These are phyloP conservation scores for Agrocybe pediades DNA, from an alignment of 768 basidiomycete species.

Conservation along the genomic window DNA sequence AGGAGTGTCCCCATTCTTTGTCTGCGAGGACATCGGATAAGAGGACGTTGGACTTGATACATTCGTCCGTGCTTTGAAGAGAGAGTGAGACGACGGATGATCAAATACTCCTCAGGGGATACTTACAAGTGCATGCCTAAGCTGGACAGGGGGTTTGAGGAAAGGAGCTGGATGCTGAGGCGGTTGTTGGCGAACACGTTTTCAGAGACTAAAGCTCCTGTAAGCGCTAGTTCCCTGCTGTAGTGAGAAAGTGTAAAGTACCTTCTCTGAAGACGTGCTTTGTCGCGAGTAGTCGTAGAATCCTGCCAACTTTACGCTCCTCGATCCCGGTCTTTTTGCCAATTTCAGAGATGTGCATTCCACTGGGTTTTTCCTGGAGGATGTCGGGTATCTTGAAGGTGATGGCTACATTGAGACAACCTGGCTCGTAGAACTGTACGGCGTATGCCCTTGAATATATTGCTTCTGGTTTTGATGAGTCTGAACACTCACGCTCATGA, in stretches of 20 bases:
- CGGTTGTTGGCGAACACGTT: slow-evolving; percentile 45
- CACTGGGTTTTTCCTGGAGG: background rate
- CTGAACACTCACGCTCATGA: background rate
- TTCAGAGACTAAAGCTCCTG: slow-evolving; percentile 26
- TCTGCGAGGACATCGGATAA: slow-evolving; percentile 9
- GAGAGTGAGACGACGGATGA: background rate
- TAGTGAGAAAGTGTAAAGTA: too few relatives aligned
- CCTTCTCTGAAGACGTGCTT: background rate
- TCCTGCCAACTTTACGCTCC: background rate
- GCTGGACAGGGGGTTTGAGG: slow-evolving; percentile 28
- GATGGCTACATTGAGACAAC: background rate
- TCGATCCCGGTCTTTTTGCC: background rate
- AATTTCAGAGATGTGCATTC: background rate
- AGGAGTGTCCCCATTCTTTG: slow-evolving; percentile 4
- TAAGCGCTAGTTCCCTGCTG: too few relatives aligned
- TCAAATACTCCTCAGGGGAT: background rate
- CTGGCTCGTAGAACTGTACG: background rate
- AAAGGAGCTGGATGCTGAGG: slow-evolving; percentile 34
- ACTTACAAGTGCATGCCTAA: slow-evolving; percentile 29
- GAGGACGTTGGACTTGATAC: slow-evolving; percentile 3
- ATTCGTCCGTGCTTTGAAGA: slow-evolving; percentile 7
- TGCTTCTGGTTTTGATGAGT: background rate
- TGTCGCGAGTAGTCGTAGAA: background rate
- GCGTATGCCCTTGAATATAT: background rate
- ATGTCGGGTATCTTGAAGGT: background rate